These are phyloP conservation scores for Botrytis aclada DNA, from an alignment of 2,329 filamentous ascomycete species.

Conservation along the genomic window DNA sequence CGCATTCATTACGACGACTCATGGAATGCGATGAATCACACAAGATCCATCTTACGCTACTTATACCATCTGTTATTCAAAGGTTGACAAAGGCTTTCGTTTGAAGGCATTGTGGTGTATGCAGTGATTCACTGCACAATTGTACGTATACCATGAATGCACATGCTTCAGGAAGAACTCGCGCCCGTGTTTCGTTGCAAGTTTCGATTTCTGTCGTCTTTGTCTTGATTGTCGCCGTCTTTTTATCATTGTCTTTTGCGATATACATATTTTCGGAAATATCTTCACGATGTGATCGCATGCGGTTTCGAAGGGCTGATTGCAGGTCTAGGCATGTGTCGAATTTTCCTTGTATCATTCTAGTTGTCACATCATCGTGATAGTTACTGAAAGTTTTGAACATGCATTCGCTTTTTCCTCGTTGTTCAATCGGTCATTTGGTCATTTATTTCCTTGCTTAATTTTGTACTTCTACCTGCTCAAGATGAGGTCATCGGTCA, in stretches of 20 bases:
- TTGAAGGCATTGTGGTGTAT: neutral
- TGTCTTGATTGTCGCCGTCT: neutral
- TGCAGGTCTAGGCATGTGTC: too few species aligned
- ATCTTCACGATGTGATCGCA: fast-evolving
- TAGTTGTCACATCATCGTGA: neutral
- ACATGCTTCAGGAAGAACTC: neutral
- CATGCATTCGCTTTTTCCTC: neutral
- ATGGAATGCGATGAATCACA: neutral
- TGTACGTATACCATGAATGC: neutral
- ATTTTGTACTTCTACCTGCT: neutral
- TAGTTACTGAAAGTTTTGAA: neutral
- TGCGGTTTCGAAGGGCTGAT: too few species aligned
- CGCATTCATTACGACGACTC: neutral
- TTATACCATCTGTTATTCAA: neutral
- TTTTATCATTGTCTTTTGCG: neutral
- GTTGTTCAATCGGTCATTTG: neutral
- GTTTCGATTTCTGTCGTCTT: neutral
- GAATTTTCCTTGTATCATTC: fast-evolving
- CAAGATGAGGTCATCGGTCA: neutral
- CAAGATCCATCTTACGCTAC: neutral
- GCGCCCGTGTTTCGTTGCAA: neutral
- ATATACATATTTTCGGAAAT: neutral
- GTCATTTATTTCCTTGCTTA: neutral
- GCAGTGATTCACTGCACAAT: neutral
- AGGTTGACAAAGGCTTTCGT: neutral